Conservation (phyloP, 768 basidiomycete genomes). For the Tricholoma sp. region DNA sequence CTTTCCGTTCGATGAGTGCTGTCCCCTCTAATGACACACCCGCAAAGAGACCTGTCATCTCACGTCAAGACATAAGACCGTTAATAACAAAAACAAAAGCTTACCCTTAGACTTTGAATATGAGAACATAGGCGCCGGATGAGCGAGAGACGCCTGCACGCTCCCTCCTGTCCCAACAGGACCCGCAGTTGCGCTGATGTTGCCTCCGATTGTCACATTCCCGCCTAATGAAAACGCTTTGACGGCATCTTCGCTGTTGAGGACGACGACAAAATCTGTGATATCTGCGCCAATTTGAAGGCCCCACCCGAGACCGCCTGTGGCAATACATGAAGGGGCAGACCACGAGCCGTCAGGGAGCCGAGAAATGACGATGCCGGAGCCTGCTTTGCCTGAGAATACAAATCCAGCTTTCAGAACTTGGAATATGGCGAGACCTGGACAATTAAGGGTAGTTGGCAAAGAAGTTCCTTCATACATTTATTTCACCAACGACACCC, state of each 20-base stretch:
- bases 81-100: background rate
- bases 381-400: constrained; percentile 92
- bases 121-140: constrained; percentile 96
- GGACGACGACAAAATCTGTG: constrained; percentile 93
- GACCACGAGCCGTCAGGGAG: constrained; percentile 95
- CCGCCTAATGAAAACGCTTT: constrained; percentile 93
- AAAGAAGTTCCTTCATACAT: background rate
- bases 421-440: constrained; percentile 92
- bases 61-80: background rate
- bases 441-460: background rate
- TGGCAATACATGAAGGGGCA: constrained; percentile 95
- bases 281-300: constrained; percentile 95
- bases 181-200: constrained; percentile 79
- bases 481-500: constrained; percentile 10
- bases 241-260: constrained; percentile 95
- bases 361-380: constrained; percentile 87
- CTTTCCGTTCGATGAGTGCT: constrained; percentile 89
- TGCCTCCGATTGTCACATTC: constrained; percentile 93
- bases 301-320: constrained; percentile 91
- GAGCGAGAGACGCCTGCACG: constrained; percentile 80
- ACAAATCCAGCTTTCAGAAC: constrained; percentile 93
- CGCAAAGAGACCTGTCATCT: constrained; percentile 75
- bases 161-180: constrained; percentile 94
- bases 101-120: constrained; percentile 93
- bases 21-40: constrained; percentile 95